These are phyloP conservation scores for Rhynchospora breviuscula DNA, from an alignment of 176 grass and related monocot species.

Conservation along the genomic window DNA sequence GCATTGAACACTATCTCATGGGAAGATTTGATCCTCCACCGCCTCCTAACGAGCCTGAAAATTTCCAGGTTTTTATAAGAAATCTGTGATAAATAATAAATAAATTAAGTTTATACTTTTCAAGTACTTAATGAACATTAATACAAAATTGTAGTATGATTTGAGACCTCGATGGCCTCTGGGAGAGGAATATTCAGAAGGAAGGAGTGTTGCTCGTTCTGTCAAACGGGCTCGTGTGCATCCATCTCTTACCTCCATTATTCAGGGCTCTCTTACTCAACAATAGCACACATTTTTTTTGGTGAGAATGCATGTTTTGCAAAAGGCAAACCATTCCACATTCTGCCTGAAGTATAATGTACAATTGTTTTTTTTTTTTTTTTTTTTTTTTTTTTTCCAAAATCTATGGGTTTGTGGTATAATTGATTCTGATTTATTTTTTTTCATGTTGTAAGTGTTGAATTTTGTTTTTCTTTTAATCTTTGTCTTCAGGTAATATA, in stretches of 20 bases:
- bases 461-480: background rate
- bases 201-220: constrained; percentile 63
- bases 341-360: constrained; percentile 4
- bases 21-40: constrained; percentile 92
- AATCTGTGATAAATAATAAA: background rate
- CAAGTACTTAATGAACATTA: background rate
- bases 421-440: background rate
- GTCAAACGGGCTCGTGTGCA: constrained; percentile 65
- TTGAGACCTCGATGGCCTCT: constrained; percentile 85
- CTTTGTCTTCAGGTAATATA: background rate
- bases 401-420: background rate
- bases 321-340: background rate
- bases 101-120: background rate
- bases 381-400: background rate
- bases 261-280: constrained; percentile 41
- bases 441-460: background rate
- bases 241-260: constrained; percentile 90
- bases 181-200: constrained; percentile 78
- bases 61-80: constrained; percentile 57
- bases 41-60: constrained; percentile 56
- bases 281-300: constrained; percentile 1
- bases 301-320: background rate
- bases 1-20: constrained; percentile 73
- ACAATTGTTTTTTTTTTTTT: too few species aligned
- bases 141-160: constrained; percentile 44